Percentiles rank a stretch among this genome's conserved stretches.
phyloP scores from a whole-genome alignment of 495 filamentous ascomycete species.

The Penicillium ochrochloron region DNA sequence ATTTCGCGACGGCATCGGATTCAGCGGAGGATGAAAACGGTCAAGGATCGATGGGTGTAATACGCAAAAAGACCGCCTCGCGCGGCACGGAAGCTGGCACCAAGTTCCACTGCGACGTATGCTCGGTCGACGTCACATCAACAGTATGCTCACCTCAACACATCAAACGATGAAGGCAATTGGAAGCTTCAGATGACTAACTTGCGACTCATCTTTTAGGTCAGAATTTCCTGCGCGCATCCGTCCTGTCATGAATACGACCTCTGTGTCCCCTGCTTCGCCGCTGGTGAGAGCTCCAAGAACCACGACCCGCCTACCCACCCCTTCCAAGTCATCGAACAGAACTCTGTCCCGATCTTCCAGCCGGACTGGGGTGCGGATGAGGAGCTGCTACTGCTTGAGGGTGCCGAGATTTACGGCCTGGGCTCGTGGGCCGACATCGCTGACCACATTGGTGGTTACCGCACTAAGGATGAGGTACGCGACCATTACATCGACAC shows the following conservation, averaged over 20 bases:
- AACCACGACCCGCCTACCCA: slow-evolving; percentile 86
- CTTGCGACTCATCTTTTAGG: slow-evolving; percentile 54
- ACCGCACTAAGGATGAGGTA: slow-evolving; percentile 91
- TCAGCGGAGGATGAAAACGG: slow-evolving; percentile 49
- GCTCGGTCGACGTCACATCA: slow-evolving; percentile 91
- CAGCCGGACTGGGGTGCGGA: slow-evolving; percentile 95
- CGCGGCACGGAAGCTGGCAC: slow-evolving; percentile 89
- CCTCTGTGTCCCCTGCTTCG: slow-evolving; percentile 94
- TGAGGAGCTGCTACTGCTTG: slow-evolving; percentile 88
- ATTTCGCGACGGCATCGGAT: slow-evolving; percentile 42
- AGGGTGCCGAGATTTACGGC: slow-evolving; percentile 97
- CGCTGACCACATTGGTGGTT: slow-evolving; percentile 96
- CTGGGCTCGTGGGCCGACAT: slow-evolving; percentile 98
- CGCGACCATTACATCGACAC: slow-evolving; percentile 88
- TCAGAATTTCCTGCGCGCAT: slow-evolving; percentile 90
- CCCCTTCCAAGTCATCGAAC: slow-evolving; percentile 91
- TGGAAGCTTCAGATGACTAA: background rate
- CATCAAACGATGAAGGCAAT: background rate
- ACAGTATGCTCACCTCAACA: slow-evolving; percentile 63
- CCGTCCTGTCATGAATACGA: slow-evolving; percentile 89
- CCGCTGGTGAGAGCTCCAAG: slow-evolving; percentile 72
- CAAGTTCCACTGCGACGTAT: slow-evolving; percentile 95
- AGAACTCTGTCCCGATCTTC: slow-evolving; percentile 97
- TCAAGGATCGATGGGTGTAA: slow-evolving; percentile 78
- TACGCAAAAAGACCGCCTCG: slow-evolving; percentile 91